Conservation (phyloP, 108 stramenopile genomes). For the Heterococcus sp. region DNA sequence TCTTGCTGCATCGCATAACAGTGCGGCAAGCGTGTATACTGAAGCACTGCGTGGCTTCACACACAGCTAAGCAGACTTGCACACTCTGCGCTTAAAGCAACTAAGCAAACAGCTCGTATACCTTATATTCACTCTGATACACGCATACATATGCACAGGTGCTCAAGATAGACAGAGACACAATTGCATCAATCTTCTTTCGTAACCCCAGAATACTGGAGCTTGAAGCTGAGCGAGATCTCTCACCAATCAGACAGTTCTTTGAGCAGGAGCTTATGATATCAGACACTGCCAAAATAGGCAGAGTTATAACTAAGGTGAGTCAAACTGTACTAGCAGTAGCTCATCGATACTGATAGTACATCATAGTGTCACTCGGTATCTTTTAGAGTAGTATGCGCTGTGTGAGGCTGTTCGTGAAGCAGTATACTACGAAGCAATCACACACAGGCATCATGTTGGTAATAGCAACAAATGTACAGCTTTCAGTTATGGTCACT, state of each 20-base stretch:
- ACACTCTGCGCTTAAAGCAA: too few species aligned
- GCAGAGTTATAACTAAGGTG: not conserved
- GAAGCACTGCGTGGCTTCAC: too few species aligned
- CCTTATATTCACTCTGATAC: too few species aligned
- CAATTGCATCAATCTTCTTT: not conserved
- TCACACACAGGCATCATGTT: not conserved
- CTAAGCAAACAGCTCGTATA: too few species aligned
- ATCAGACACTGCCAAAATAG: not conserved
- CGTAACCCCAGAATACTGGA: not conserved
- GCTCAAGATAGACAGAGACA: too few species aligned
- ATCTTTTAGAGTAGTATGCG: not conserved
- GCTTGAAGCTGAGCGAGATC: conserved; percentile 26
- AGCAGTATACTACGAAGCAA: not conserved
- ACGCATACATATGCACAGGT: too few species aligned
- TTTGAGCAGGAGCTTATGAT: conserved; percentile 29
- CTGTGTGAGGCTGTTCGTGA: not conserved
- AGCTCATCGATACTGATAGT: not conserved
- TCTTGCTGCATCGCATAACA: too few species aligned
- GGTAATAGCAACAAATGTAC: too few species aligned
- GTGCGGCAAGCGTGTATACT: too few species aligned
- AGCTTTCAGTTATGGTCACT: too few species aligned
- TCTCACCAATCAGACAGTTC: conserved; percentile 20
- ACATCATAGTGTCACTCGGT: not conserved
- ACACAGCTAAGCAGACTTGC: too few species aligned
- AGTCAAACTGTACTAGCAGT: not conserved